These are phyloP conservation scores for Mucor plumbeus DNA, from an alignment of 371 early-diverging fungal genomes.

Conservation along the genomic window DNA sequence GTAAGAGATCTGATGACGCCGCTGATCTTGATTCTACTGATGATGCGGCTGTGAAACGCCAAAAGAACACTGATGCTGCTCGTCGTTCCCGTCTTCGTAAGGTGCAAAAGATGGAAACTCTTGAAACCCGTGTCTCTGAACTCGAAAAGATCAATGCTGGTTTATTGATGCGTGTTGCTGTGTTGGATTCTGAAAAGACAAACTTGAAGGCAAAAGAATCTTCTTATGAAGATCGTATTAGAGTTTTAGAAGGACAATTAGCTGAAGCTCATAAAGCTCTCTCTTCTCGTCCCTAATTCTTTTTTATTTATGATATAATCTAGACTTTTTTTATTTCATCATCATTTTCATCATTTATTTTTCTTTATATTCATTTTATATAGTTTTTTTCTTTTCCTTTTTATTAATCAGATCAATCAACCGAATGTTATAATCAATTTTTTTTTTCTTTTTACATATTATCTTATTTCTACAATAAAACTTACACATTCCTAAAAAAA, in stretches of 20 bases:
- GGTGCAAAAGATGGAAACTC: constrained; percentile 76
- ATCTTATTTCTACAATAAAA: not conserved
- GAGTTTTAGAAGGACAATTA: constrained; percentile 68
- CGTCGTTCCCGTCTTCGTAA: constrained; percentile 89
- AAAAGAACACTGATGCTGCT: constrained; percentile 91
- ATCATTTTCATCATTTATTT: not conserved
- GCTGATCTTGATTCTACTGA: constrained; percentile 25
- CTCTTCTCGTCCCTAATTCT: constrained; percentile 21
- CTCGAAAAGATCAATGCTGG: constrained; percentile 76
- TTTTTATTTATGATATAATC: not conserved
- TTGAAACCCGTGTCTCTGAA: constrained; percentile 75
- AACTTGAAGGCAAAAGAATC: constrained; percentile 63
- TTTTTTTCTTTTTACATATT: not conserved
- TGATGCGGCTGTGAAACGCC: constrained; percentile 61
- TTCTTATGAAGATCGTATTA: constrained; percentile 67
- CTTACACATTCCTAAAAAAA: not conserved
- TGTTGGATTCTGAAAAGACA: constrained; percentile 72
- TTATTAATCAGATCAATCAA: not conserved
- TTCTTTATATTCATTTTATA: constrained; percentile 6
- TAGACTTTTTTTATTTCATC: constrained; percentile 6
- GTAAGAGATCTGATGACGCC: constrained; percentile 28
- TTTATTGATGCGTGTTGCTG: constrained; percentile 67
- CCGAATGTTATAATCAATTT: not conserved
- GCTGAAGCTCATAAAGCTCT: constrained; percentile 65
- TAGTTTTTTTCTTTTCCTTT: too few relatives aligned